These are phyloP conservation scores for Agarophyton chilense DNA, from an alignment of 23 red algal genomes.

Conservation along the genomic window DNA sequence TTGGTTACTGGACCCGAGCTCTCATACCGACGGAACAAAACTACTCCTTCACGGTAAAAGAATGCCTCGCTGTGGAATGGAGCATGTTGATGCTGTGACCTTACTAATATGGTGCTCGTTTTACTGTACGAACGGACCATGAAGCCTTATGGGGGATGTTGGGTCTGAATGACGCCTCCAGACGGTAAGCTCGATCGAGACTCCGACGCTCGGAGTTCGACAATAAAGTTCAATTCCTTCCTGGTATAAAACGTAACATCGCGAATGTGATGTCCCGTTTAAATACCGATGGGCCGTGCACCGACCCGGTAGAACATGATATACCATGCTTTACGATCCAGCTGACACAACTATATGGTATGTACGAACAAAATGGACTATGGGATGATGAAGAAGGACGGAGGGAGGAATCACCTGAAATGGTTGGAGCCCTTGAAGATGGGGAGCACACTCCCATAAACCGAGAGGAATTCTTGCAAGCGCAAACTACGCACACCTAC, in stretches of 20 bases:
- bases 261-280: constrained; percentile 30
- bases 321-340: not conserved
- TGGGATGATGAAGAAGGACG: not conserved
- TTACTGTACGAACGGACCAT: constrained; percentile 42
- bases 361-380: not conserved
- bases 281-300: not conserved
- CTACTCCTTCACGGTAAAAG: constrained; percentile 1
- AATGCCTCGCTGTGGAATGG: constrained; percentile 53
- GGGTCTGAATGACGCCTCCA: not conserved
- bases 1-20: constrained; percentile 45
- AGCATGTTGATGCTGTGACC: constrained; percentile 15
- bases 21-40: constrained; percentile 5
- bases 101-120: constrained; percentile 10
- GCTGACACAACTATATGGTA: not conserved
- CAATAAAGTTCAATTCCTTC: not conserved
- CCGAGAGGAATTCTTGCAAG: not conserved
- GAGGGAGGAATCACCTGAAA: not conserved
- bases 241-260: not conserved
- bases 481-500: not conserved
- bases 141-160: constrained; percentile 37
- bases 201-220: constrained; percentile 21
- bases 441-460: not conserved
- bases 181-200: not conserved
- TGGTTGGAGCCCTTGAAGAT: not conserved
- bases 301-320: not conserved